These are phyloP conservation scores for Sutorius australiensis DNA, from an alignment of 768 basidiomycete species.

Conservation along the genomic window DNA sequence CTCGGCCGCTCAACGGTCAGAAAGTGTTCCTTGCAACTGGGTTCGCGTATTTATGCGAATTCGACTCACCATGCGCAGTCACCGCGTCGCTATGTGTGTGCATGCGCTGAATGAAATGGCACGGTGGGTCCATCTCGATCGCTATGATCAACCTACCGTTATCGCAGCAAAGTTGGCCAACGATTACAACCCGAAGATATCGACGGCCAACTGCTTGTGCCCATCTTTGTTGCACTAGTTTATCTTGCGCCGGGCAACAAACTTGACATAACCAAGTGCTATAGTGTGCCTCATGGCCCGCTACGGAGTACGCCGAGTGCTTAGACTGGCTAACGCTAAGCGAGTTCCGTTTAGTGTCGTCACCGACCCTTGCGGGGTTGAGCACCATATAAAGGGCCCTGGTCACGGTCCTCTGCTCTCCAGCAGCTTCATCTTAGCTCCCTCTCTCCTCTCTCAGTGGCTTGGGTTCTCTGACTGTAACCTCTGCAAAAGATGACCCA, in stretches of 20 bases:
- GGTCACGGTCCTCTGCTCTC: not conserved
- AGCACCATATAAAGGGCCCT: conserved; percentile 10
- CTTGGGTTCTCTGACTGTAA: not conserved
- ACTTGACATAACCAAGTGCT: not conserved
- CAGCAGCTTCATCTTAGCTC: not conserved
- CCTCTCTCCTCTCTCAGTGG: not conserved
- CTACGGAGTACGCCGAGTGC: not conserved
- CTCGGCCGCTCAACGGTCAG: not conserved
- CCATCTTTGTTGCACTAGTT: not conserved
- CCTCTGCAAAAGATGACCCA: conserved; percentile 21
- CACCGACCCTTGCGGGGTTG: not conserved
- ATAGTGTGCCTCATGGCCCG: not conserved
- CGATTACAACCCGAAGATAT: not conserved
- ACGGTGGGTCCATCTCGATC: too few species aligned
- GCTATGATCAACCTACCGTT: too few species aligned
- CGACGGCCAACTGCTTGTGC: too few species aligned
- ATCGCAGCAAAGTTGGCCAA: not conserved
- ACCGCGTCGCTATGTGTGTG: too few species aligned
- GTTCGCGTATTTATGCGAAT: not conserved
- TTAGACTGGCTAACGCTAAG: not conserved
- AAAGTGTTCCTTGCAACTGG: not conserved
- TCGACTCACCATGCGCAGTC: not conserved
- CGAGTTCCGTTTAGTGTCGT: conserved; percentile 2
- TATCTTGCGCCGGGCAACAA: not conserved
- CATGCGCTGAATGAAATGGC: too few species aligned